Evolutionary conservation across 2,329 filamentous ascomycete species (phyloP), one percentile per base, ranked within the genome.

Genomic region (Pleomassaria siparia): DNA sequence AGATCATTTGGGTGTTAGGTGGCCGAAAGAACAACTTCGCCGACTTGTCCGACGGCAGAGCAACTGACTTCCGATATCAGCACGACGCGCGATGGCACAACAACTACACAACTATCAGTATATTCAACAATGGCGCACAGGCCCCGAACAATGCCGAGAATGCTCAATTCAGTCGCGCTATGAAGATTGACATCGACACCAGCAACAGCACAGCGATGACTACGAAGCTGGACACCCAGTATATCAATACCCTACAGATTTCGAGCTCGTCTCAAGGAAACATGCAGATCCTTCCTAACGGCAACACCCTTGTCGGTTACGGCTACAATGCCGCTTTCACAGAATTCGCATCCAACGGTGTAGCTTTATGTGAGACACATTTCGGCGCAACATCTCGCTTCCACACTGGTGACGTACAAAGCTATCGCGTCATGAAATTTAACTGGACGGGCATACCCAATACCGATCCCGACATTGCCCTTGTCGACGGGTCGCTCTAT

Each of bases 1-100:
- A 74, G 12, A 66, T 79, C 2, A 66, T 79, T 16, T 82, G 80
- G 80, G 70, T 69, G 15, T 66, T 82, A 3, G 78, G 79, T 36
- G 79, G 80, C 25, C 71, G 70, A 43, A 49, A 61, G 13, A 76
- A 73, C 49, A 64, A 69, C 43, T 78, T 78, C 58, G 47, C 45
- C 3, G 73, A 76, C 47, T 58, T 74, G 4, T 72, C 69, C 1
- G 59, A 64, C 12, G 75, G 73, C 13, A 58, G 62, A 13, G 76
- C 76, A 4, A 77, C 73, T 13, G 71, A 74, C 47, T 77, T 81
- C 58, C 67, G 62, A 44, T 79, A 72, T 71, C 79, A 81, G 55
- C 78, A 81, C 35, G 43, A 45, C 16, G 43, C 43, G 6, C 43
- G 43, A 20, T 37, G 32, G 42, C 42, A 44, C 43, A 46, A 49